Conservation (phyloP, 257 asterid genomes). For the Salvia rosmarinus region DNA sequence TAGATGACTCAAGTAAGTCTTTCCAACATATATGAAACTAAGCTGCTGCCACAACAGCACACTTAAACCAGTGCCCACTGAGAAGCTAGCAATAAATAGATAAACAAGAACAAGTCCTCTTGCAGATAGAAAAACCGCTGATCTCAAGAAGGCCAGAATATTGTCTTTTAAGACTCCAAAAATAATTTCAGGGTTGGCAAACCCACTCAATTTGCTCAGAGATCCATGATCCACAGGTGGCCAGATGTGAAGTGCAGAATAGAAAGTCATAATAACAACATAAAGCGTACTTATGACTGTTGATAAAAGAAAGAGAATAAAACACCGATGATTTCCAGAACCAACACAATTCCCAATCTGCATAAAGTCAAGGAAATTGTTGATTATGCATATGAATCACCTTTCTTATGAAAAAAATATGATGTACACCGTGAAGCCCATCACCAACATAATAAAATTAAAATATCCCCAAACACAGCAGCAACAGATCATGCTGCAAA, state of each 20-base stretch:
- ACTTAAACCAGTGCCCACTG: constrained; percentile 73
- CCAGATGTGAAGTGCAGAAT: constrained; percentile 56
- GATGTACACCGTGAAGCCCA: not conserved
- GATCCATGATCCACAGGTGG: constrained; percentile 48
- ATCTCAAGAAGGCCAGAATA: constrained; percentile 55
- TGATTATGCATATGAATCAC: constrained; percentile 21
- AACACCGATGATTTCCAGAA: constrained; percentile 73
- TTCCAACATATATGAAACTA: constrained; percentile 75
- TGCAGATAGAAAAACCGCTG: constrained; percentile 60
- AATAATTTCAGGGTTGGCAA: constrained; percentile 36
- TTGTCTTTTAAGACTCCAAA: constrained; percentile 50
- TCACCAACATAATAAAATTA: not conserved
- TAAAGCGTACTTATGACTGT: constrained; percentile 64
- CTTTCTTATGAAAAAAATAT: not conserved
- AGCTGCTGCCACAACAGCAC: constrained; percentile 94
- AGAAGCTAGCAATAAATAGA: constrained; percentile 72
- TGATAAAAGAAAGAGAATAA: constrained; percentile 78
- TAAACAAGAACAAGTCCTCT: constrained; percentile 81
- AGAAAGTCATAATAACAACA: constrained; percentile 58
- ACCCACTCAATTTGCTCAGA: constrained; percentile 31
- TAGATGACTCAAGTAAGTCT: constrained; percentile 79
- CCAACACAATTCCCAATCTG: constrained; percentile 99
- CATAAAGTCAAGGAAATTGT: constrained; percentile 33
- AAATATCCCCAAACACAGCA: not conserved
- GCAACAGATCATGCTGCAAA: not conserved